Conservation (phyloP, 2,329 filamentous ascomycete genomes). For the Xylaria sp. region DNA sequence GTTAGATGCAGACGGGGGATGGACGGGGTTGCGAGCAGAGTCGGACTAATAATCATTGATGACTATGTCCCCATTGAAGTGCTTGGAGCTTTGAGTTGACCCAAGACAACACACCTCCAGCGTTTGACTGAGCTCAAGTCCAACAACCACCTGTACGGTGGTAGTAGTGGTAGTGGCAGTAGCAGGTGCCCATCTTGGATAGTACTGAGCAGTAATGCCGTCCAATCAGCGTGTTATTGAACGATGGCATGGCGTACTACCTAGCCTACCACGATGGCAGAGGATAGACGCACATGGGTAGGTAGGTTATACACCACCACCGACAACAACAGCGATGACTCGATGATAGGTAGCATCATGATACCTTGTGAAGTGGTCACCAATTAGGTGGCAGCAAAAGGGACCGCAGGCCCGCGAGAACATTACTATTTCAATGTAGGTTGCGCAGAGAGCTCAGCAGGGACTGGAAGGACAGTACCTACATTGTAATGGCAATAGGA, state of each 20-base stretch:
- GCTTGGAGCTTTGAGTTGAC: neutral
- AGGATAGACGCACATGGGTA: too few species aligned
- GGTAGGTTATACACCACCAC: too few species aligned
- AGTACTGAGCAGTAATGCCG: neutral
- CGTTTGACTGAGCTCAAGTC: conserved; percentile 1
- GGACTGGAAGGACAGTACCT: too few species aligned
- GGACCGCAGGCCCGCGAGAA: neutral
- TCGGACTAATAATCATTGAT: too few species aligned
- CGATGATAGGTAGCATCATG: neutral
- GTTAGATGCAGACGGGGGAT: conserved; percentile 8
- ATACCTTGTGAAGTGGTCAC: neutral
- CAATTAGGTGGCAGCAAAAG: neutral
- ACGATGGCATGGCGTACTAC: neutral
- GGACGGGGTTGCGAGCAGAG: neutral
- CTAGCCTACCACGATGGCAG: too few species aligned
- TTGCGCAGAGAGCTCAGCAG: too few species aligned
- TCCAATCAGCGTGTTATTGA: neutral
- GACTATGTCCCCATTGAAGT: neutral
- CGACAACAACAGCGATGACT: neutral
- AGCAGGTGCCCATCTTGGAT: neutral
- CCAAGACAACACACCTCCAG: neutral
- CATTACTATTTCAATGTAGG: too few species aligned
- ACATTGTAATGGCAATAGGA: too few species aligned
- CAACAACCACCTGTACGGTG: neutral
- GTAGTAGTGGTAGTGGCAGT: neutral